A percentile compares a stretch with the other conserved stretches of the same genome.
Conservation (phyloP, 2,329 filamentous ascomycete genomes). For the Moelleriella libera region DNA sequence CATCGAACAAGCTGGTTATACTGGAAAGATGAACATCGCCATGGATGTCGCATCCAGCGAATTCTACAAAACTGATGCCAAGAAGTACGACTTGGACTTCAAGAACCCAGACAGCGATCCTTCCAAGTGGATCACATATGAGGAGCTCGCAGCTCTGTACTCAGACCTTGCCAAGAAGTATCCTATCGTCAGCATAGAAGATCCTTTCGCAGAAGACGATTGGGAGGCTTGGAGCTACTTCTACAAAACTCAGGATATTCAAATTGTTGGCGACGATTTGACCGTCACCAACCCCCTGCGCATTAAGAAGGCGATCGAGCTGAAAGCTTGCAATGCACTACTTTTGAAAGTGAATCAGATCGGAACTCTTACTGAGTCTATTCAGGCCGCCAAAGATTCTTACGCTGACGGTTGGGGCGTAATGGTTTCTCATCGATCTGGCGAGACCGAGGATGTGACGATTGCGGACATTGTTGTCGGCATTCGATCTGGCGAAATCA, state of each 20-base stretch:
- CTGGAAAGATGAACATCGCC: slow-evolving; percentile 90
- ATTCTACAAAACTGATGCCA: slow-evolving; percentile 94
- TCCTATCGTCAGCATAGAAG: slow-evolving; percentile 97
- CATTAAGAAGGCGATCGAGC: slow-evolving; percentile 99
- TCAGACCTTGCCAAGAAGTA: slow-evolving; percentile 81
- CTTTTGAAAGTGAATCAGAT: slow-evolving; percentile 99
- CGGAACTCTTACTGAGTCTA: slow-evolving; percentile 94
- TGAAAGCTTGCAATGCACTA: slow-evolving; percentile 96
- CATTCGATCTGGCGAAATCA: slow-evolving; percentile 95
- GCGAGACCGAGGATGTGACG: slow-evolving; percentile 99
- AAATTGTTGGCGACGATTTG: slow-evolving; percentile 97
- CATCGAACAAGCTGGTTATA: slow-evolving; percentile 92
- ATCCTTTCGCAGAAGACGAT: slow-evolving; percentile 98
- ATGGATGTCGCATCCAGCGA: slow-evolving; percentile 99
- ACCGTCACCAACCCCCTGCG: slow-evolving; percentile 97
- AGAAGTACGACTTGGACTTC: slow-evolving; percentile 99
- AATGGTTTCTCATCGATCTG: slow-evolving; percentile 98
- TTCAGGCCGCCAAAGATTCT: slow-evolving; percentile 97
- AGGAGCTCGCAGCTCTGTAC: slow-evolving; percentile 91
- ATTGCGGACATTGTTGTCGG: slow-evolving; percentile 97
- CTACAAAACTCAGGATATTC: slow-evolving; percentile 97
- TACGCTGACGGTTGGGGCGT: slow-evolving; percentile 94
- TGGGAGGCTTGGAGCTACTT: slow-evolving; percentile 99
- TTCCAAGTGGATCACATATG: slow-evolving; percentile 96
- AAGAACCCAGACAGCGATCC: slow-evolving; percentile 98